Evolutionary conservation across 2,329 filamentous ascomycete species (phyloP).

Genomic region (Colletotrichum sp.): DNA sequence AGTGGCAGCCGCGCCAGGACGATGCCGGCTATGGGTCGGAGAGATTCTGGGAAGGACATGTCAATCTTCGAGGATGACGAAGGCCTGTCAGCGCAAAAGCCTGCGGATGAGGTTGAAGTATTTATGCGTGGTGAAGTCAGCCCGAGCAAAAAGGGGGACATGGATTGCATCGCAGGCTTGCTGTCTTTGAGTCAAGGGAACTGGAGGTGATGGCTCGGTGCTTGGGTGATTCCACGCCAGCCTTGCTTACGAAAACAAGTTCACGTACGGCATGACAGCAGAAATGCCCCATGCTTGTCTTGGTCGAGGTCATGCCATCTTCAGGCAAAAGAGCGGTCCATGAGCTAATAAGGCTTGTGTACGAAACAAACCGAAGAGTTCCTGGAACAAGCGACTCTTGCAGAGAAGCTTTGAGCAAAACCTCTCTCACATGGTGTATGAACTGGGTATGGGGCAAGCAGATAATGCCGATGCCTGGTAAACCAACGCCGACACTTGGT

Average conservation of each 20-base stretch:
- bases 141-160: constrained; percentile 77
- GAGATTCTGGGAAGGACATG: constrained; percentile 35
- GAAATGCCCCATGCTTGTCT: neutral
- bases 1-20: constrained; percentile 43
- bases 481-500: neutral
- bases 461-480: neutral
- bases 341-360: neutral
- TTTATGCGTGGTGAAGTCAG: constrained; percentile 74
- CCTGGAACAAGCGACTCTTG: neutral
- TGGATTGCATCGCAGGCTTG: constrained; percentile 89
- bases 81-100: constrained; percentile 27
- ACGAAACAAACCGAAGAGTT: neutral
- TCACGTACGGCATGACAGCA: neutral
- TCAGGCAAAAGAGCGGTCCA: neutral
- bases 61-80: constrained; percentile 60
- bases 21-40: constrained; percentile 38
- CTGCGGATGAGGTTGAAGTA: constrained; percentile 66
- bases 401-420: neutral
- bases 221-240: neutral
- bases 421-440: neutral
- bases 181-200: constrained; percentile 90
- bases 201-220: constrained; percentile 66
- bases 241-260: neutral
- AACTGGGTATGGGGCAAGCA: neutral
- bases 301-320: neutral